Base-by-base conservation (phyloP, 352 stramenopile species). In the Phytophthora pini region DNA sequence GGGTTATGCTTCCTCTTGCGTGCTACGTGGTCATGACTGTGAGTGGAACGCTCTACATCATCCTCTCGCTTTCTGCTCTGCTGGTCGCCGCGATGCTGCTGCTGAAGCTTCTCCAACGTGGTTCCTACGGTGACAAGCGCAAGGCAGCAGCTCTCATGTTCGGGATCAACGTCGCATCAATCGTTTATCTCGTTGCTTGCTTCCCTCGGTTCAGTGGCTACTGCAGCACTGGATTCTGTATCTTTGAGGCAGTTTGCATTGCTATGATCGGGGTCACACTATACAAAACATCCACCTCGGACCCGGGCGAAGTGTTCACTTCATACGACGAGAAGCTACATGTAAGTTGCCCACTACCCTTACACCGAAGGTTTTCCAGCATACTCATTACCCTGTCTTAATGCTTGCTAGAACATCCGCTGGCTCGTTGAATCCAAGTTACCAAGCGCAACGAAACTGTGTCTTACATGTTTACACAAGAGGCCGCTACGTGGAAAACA, bases 401-500 rank as follows among this genome's bases (percentile, higher is more conserved):
- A 36, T 36, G 8, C 9, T 13, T 53, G 6, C 11, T 76, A 85
- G 66, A 94, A 90, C 55, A 90, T 94, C 43, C 70, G 70, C 38
- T 73, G 64, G 51, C 72, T 94, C 0, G 83, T 94, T 5, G 86
- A 94, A 48, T 85, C 79, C 46, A 94, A 94, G 70, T 74, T 84
- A 26, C 80, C 77, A 10, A 88, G 74, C 27, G 76, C 81, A 15
- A 92, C 83, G 12, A 94, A 94, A 40, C 70, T 94, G 31, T 94
- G 86, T 39, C 80, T 92, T 56, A 90, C 86, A 20, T 94, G 86
- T 34, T 65, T 94, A 26, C 86, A 94, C 62, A 86, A 85, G 17
- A 80, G 86, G 2, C 86, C 86, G 20, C 70, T 94, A 24, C 86
- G 86, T 17, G 82, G 80, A 44, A 94, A 94, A 56, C 86, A 94